Conservation (phyloP, 169 alveolate genomes). For the Cryptosporidium tyzzeri region DNA sequence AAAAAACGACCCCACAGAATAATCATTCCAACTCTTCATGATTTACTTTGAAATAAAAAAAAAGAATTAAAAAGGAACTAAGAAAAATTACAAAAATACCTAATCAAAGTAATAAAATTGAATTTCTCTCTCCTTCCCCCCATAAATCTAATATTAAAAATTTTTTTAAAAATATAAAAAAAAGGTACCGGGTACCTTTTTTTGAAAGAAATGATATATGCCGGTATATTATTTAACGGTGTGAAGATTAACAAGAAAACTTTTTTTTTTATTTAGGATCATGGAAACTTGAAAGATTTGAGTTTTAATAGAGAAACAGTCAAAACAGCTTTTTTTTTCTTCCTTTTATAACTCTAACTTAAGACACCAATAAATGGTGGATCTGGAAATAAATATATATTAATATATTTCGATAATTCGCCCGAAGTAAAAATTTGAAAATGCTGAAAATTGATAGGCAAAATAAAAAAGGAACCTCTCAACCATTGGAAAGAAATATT, state of each 20-base stretch:
- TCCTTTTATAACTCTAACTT: too few species aligned
- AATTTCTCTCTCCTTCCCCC: background rate
- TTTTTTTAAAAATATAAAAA: background rate
- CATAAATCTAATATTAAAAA: background rate
- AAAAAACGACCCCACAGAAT: background rate
- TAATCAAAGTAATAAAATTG: too few species aligned
- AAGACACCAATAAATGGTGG: background rate
- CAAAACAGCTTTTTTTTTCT: background rate
- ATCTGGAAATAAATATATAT: background rate
- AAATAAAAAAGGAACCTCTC: slow-evolving; percentile 44
- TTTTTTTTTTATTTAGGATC: background rate
- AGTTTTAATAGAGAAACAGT: background rate
- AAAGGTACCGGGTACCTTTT: slow-evolving; percentile 17
- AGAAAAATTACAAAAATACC: too few species aligned
- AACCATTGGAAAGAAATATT: slow-evolving; percentile 71
- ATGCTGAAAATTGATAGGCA: slow-evolving; percentile 60
- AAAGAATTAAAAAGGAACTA: background rate
- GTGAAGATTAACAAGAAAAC: background rate
- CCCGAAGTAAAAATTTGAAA: background rate
- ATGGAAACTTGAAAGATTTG: slow-evolving; percentile 2
- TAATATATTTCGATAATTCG: background rate
- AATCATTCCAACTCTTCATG: background rate
- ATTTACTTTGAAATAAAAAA: too few species aligned
- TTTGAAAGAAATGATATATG: background rate
- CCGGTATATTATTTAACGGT: background rate